Base-by-base conservation (phyloP, 352 stramenopile genomes). In the Phytophthora capsici region DNA sequence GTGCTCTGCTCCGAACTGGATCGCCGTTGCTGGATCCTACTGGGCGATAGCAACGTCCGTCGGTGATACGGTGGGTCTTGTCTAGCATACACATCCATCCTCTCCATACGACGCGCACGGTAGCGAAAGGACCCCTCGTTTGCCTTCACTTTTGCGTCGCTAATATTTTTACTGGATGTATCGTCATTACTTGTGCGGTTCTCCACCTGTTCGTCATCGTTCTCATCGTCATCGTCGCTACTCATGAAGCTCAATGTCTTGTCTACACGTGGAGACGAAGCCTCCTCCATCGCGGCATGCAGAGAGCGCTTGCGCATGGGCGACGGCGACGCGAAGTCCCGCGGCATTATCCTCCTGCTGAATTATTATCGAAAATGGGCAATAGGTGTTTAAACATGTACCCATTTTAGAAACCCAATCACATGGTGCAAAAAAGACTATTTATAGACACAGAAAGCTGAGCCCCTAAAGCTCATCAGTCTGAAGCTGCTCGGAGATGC, bases 181-280 rank as follows among this genome's bases (percentile, higher is more conserved):
- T 63, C 37, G n/a, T 57, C n/a, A 17, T 57, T 46, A 13, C 2
- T 25, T 1, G 47, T 46, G 9, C 25, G 22, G 13, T 63, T 63
- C 54, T 72, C 56, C 3, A 10, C 17, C 38, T 45, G 46, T 16
- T 63, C 61, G 16, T 58, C 52, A 5, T 72, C 55, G 1, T 45
- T 38, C 26, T 59, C 50, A 6, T 57, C 51, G 1, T 61, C 44
- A 17, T 78, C 63, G 19, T 71, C 72, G 44, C 69, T 80, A 51
- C 57, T 84, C 36, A 69, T 56, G 25, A 71, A 76, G 23, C 55
- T 65, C 38, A 87, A 22, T 23, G 58, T 63, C 55, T 84, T 85
- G 25, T 64, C 56, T 12, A 87, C 65, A 28, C 57, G 58, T 26
- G 59, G 60, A 14, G 71, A 69, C 4, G 66, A 73, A 3, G 53